A percentile compares a stretch with the other conserved stretches of the same genome.
Conservation (phyloP, 2,329 filamentous ascomycete genomes). For the Mycosphaerella sp. region DNA sequence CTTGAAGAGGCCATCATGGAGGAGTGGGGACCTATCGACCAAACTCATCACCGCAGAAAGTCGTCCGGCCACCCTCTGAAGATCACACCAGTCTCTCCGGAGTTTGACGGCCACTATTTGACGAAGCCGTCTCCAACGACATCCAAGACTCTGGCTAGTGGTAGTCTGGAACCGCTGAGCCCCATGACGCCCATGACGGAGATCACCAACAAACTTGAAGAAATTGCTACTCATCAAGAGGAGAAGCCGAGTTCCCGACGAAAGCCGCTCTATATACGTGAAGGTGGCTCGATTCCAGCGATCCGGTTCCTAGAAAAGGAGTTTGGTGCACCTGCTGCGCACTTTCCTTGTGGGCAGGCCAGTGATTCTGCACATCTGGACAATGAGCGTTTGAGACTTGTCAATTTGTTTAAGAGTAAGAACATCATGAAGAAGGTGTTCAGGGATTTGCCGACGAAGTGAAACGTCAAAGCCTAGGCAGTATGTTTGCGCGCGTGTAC, state of each 20-base stretch:
- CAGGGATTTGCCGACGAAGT: conserved; percentile 29
- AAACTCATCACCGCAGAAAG: conserved; percentile 15
- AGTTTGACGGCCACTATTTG: conserved; percentile 18
- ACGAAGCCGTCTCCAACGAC: conserved; percentile 44
- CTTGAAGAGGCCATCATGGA: conserved; percentile 78
- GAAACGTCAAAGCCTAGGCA: background rate
- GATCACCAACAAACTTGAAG: conserved; percentile 20
- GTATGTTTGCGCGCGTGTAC: background rate
- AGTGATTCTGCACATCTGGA: conserved; percentile 91
- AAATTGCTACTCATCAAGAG: conserved; percentile 34
- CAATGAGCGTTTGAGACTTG: conserved; percentile 82
- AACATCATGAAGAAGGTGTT: conserved; percentile 91
- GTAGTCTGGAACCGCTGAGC: conserved; percentile 24
- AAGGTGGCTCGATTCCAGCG: conserved; percentile 90
- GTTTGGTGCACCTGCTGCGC: conserved; percentile 82
- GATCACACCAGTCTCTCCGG: conserved; percentile 5
- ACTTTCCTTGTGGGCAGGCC: conserved; percentile 89
- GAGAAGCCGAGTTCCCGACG: conserved; percentile 19
- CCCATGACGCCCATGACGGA: conserved; percentile 24
- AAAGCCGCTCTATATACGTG: conserved; percentile 84
- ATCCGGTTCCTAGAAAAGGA: conserved; percentile 94
- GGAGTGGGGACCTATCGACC: conserved; percentile 63
- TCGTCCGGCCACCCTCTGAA: conserved; percentile 17
- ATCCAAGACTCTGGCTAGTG: conserved; percentile 26
- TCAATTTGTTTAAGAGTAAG: conserved; percentile 83